Percentiles rank a stretch among this genome's conserved stretches.
Conservation (phyloP, 2,329 filamentous ascomycete species). For the Atkinsonella texensis region DNA sequence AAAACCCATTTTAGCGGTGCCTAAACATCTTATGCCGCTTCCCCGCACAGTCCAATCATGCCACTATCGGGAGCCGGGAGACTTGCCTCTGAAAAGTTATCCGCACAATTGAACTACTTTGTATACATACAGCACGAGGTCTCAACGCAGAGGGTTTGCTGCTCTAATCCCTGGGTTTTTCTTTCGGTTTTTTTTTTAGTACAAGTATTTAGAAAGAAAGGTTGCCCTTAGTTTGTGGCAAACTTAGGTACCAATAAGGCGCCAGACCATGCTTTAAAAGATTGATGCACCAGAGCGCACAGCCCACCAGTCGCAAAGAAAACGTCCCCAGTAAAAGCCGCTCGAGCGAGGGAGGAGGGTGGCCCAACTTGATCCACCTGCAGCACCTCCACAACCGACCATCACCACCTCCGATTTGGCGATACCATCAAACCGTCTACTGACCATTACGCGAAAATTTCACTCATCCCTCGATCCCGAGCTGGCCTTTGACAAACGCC, state of each 20-base stretch:
- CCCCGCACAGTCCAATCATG: no score
- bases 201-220: no score
- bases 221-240: slow-evolving; percentile 15
- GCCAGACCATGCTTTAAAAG: not conserved
- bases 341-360: not conserved
- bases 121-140: no score
- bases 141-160: no score
- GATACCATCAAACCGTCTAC: not conserved
- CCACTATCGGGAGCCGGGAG: no score
- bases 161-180: no score
- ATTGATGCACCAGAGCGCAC: not conserved
- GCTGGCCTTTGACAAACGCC: not conserved
- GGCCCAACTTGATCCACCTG: not conserved
- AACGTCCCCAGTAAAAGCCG: not conserved
- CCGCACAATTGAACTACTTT: no score
- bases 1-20: no score
- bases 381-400: not conserved
- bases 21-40: no score
- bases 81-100: no score
- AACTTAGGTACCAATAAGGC: slow-evolving; percentile 1
- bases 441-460: not conserved
- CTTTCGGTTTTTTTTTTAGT: no score
- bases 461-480: not conserved
- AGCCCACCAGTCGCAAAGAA: not conserved
- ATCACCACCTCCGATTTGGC: not conserved